Base-by-base conservation (phyloP, 495 filamentous ascomycete species). In the Cetradonia linearis region DNA sequence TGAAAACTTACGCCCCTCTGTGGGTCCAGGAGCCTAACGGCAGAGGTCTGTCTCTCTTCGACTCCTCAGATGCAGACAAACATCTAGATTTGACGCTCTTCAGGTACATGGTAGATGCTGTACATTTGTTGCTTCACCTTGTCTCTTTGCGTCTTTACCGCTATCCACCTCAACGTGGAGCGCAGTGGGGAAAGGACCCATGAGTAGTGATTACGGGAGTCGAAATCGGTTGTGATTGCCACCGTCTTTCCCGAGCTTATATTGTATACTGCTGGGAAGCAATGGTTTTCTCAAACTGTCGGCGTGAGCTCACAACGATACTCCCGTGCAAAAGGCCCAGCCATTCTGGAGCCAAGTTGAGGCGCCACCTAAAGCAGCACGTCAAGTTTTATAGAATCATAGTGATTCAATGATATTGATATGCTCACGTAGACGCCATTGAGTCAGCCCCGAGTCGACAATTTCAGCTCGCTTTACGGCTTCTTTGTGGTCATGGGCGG, bases 401-500 rank as follows among this genome's bases (percentile, higher is more conserved):
- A 25, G n/a, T 14, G 23, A 46, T 61, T 38, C 10, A 30, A 30
- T n/a, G n/a, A 25, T 55, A 16, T 49, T 55, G 33, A 56, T 7
- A 6, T 0, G 9, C 16, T 1, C 37, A 18, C 20, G 3, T 38
- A 37, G 33, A n/a, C 23, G 44, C 11, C 56, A 50, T 55, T 40
- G 2, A 31, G 30, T 14, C 4, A 44, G 18, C 37, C 49, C 27
- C 54, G 14, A 20, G 9, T 18, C 27, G 13, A 14, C 14, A 42
- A 20, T 9, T 56, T 38, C 23, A 56, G 54, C 36, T 40, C 38
- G 34, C 20, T 56, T 9, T 63, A 76, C 65, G 66, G 65, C 28
- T 72, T 67, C 52, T 77, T 68, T 50, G 72, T 66, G 14, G 60
- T 69, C 27, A 77, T 76, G 73, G 74, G 73, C 9, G 72, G 72